Base-by-base conservation (phyloP, 306 rosid genomes). In the Luffa acutangula region DNA sequence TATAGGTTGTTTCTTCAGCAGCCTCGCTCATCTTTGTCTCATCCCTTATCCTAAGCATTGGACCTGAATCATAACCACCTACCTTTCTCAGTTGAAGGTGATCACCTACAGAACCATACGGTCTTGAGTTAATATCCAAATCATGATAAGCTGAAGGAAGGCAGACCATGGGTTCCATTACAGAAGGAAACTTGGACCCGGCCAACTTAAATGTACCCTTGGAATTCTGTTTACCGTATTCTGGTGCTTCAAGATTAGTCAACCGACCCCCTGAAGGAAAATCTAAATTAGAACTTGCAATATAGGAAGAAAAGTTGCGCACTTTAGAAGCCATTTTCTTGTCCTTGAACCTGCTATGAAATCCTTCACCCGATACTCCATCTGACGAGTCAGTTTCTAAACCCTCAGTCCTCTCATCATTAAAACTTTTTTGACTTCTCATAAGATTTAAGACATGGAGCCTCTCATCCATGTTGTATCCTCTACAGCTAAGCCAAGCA, bases 381-480 rank as follows among this genome's bases (percentile, higher is more conserved):
- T 86, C 98, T 33, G 98, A 96, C 9, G 94, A 86, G 80, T 83
- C 94, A 49, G 87, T 82, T 79, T 81, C 89, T 89, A 90, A 46
- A 80, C 89, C 91, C 56, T 93, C 97, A 83, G 80, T 85, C 87
- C 86, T 94, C 89, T 96, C 99, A 77, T 82, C 72, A 90, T 89
- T 89, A 89, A 93, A 93, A 89, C 97, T 93, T 90, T 90, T 93
- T 62, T 93, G 92, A 87, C 91, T 91, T 82, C 83, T 89, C 94
- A 86, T 89, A 66, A 91, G 92, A 84, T 90, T 93, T 82, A 96
- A 79, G 66, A 96, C 89, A 75, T 93, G 96, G n/a, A 96, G 98
- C 86, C 86, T 86, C 91, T 91, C 99, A 67, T 93, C 98, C 65
- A 93, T 93, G 88, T 96, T 89, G 81, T 96, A 96, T 60, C 99